phyloP scores from a whole-genome alignment of 2,329 filamentous ascomycete species.

The Neodidymelliopsis sp. region DNA sequence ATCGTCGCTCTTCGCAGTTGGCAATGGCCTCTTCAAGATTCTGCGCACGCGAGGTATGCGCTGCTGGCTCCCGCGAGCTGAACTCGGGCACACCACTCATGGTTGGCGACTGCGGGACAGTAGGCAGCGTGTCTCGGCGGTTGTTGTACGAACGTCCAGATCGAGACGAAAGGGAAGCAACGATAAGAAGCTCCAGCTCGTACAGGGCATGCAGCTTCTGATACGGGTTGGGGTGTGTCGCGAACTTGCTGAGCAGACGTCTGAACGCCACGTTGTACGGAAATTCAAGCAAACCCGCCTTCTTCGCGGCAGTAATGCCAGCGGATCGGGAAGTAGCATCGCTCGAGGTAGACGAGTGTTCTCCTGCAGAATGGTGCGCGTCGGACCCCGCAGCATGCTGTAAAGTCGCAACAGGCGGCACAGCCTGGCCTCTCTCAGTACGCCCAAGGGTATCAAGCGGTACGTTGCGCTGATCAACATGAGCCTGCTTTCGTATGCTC shows the following conservation, averaged over 20 bases:
- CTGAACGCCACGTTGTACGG: slow-evolving; percentile 83
- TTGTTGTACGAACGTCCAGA: slow-evolving; percentile 55
- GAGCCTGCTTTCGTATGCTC: slow-evolving; percentile 58
- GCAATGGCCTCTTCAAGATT: slow-evolving; percentile 72
- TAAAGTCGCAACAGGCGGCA: slow-evolving; percentile 52
- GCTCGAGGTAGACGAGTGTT: slow-evolving; percentile 55
- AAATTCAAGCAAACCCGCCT: slow-evolving; percentile 65
- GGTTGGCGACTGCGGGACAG: slow-evolving; percentile 55
- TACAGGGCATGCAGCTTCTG: slow-evolving; percentile 83
- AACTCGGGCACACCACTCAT: slow-evolving; percentile 55
- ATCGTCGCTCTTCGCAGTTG: slow-evolving; percentile 72
- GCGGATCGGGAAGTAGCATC: slow-evolving; percentile 54
- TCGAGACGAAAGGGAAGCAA: slow-evolving; percentile 72
- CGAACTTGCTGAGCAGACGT: slow-evolving; percentile 83
- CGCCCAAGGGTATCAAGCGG: slow-evolving; percentile 55
- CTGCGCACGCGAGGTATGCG: slow-evolving; percentile 52
- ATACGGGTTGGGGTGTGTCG: slow-evolving; percentile 86
- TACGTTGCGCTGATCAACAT: slow-evolving; percentile 46
- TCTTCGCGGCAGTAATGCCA: slow-evolving; percentile 52
- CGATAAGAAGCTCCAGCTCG: slow-evolving; percentile 82
- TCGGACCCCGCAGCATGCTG: slow-evolving; percentile 52
- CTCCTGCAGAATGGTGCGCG: slow-evolving; percentile 53
- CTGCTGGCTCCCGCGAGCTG: slow-evolving; percentile 53
- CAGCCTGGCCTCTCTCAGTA: slow-evolving; percentile 50
- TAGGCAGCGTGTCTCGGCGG: slow-evolving; percentile 50